These are phyloP conservation scores for Solanum hybrid DNA, from an alignment of 305 asterid genomes.

Conservation along the genomic window DNA sequence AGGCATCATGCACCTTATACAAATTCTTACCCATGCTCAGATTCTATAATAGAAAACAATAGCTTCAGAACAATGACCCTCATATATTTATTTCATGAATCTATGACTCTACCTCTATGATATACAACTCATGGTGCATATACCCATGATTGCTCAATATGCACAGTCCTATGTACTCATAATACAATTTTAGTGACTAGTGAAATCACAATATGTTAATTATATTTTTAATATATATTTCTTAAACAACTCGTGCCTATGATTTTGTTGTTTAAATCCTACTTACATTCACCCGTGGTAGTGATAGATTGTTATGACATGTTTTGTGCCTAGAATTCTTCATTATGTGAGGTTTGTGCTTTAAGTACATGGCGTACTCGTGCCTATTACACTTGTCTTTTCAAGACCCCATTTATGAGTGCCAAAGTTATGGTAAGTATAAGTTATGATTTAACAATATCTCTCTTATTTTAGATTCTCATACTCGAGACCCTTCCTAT, in stretches of 20 bases:
- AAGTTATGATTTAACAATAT: not conserved
- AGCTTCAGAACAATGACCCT: not conserved
- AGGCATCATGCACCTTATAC: not conserved
- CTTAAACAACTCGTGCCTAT: not conserved
- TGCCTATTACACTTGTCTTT: not conserved
- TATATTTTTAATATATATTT: too few species aligned
- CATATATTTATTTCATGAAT: too few species aligned
- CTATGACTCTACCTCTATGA: not conserved
- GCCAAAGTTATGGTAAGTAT: not conserved
- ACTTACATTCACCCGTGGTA: not conserved
- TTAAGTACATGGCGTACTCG: not conserved
- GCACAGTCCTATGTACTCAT: not conserved
- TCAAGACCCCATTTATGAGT: not conserved
- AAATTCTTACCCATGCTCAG: not conserved
- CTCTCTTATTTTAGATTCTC: not conserved
- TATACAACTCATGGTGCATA: not conserved
- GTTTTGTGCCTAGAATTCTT: not conserved
- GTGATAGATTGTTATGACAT: not conserved
- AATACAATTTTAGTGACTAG: not conserved
- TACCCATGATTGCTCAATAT: not conserved
- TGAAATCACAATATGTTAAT: not conserved
- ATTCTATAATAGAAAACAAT: not conserved
- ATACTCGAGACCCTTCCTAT: not conserved
- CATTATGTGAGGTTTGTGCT: not conserved
- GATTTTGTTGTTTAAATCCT: not conserved